A percentile compares a stretch with the other conserved stretches of the same genome.
These are phyloP conservation scores for Magnolia changhungtana DNA, from an alignment of 164 flowering plant species.

Conservation along the genomic window DNA sequence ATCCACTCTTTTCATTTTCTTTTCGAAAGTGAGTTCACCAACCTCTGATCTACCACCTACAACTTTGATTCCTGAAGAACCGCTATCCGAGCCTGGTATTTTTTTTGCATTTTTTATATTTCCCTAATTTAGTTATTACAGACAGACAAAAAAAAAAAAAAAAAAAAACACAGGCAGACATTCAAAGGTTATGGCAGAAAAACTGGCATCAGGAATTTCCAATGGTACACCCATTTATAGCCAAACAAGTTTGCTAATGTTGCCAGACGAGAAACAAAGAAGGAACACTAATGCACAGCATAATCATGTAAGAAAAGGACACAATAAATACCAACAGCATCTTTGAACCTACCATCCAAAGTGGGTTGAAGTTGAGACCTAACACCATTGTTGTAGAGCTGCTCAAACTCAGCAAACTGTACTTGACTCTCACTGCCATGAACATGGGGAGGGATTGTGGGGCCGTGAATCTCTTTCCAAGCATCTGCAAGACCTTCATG, in stretches of 20 bases:
- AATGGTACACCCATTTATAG: not conserved
- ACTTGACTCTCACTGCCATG: conserved; percentile 26
- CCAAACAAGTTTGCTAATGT: not conserved
- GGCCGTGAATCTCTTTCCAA: conserved; percentile 72
- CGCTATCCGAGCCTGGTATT: too few relatives aligned
- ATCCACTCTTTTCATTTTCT: too few relatives aligned
- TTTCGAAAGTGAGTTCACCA: too few relatives aligned
- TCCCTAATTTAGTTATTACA: too few relatives aligned
- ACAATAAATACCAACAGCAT: not conserved
- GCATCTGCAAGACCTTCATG: conserved; percentile 51
- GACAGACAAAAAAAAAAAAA: too few relatives aligned
- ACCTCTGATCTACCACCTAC: too few relatives aligned
- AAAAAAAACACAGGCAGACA: not conserved
- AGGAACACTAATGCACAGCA: not conserved
- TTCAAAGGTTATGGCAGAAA: not conserved
- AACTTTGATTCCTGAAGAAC: too few relatives aligned
- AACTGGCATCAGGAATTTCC: not conserved
- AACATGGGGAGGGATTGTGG: conserved; percentile 29
- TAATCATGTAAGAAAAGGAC: not conserved
- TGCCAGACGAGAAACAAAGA: not conserved
- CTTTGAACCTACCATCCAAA: conserved; percentile 53
- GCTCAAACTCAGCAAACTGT: conserved; percentile 33
- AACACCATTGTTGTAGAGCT: conserved; percentile 24
- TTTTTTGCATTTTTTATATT: too few relatives aligned
- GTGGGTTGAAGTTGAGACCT: conserved; percentile 45